phyloP scores from a whole-genome alignment of 2,329 filamentous ascomycete genomes.

The Aaosphaeria pasadenensis region DNA sequence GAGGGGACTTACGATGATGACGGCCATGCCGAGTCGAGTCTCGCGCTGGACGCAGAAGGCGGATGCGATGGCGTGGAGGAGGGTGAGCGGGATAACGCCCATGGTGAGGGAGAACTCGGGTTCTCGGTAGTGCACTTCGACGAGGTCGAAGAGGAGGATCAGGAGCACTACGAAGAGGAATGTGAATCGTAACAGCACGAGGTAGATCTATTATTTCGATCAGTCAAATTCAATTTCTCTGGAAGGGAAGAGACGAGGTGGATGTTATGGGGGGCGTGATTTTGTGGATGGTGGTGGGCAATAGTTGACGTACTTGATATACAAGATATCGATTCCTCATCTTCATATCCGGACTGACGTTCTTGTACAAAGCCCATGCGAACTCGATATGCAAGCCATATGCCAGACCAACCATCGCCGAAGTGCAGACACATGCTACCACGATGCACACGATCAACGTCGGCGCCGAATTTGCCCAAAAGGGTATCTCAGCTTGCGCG shows the following conservation, averaged over 20 bases:
- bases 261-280: no score
- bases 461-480: not conserved
- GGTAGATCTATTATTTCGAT: not conserved
- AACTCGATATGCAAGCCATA: slow-evolving; percentile 13
- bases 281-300: no score
- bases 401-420: slow-evolving; percentile 2
- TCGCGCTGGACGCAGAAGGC: not conserved
- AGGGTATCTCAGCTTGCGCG: not conserved
- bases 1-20: not conserved
- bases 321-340: slow-evolving; percentile 7
- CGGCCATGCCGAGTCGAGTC: not conserved
- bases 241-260: not conserved
- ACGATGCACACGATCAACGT: slow-evolving; percentile 1
- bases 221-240: not conserved
- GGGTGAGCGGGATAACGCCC: slow-evolving; percentile 16
- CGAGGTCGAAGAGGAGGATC: slow-evolving; percentile 15
- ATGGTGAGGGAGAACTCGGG: slow-evolving; percentile 22
- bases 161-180: slow-evolving; percentile 18
- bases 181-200: not conserved
- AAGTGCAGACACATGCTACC: slow-evolving; percentile 1
- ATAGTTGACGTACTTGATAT: not conserved
- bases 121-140: slow-evolving; percentile 17
- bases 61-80: slow-evolving; percentile 7
- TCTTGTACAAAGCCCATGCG: slow-evolving; percentile 15
- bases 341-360: slow-evolving; percentile 11